Base-by-base conservation (phyloP, 768 basidiomycete genomes). In the Tephrocybe sp. region DNA sequence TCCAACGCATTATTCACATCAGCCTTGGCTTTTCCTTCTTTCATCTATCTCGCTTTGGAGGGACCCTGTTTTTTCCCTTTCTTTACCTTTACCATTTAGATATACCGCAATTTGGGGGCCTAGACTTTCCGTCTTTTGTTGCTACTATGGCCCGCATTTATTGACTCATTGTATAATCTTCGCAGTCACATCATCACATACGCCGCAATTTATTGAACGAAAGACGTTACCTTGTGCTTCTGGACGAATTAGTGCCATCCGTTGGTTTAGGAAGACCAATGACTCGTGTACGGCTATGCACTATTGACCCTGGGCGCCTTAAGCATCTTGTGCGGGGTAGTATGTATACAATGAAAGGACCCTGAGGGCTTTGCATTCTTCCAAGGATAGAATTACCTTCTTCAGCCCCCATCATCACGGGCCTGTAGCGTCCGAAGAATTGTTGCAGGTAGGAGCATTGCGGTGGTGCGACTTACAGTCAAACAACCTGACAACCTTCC, bases 11-110 rank as follows among this genome's bases (percentile, higher is more conserved):
- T n/a, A n/a, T n/a, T 54, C 26, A 18, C 45, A 15, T 30, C 42
- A 20, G 34, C 43, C 38, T 39, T 26, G 23, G 11, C 28, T 30
- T 32, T 40, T 34, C 12, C n/a, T 41, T 33, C 20, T 23, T 42
- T 43, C 12, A 37, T 53, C 17, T 47, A 32, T 44, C 33, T 38
- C 30, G 33, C 47, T 45, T 49, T 23, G 49, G 49, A 50, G 49
- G 48, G 54, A 50, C 49, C 30, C 15, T 26, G 15, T 30, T 30
- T 30, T 30, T 11, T 30, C 28, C 28, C 17, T n/a, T n/a, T n/a
- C n/a, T n/a, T n/a, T n/a, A n/a, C n/a, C n/a, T n/a, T n/a, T n/a
- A n/a, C n/a, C n/a, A n/a, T n/a, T 11, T 45, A 54, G 30, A 50
- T 49, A 54, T 54, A n/a, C 44, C 28, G 21, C 17, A 2, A 24